These are phyloP conservation scores for Gossypium gossypioides DNA, from an alignment of 441 rosid genomes.

Conservation along the genomic window DNA sequence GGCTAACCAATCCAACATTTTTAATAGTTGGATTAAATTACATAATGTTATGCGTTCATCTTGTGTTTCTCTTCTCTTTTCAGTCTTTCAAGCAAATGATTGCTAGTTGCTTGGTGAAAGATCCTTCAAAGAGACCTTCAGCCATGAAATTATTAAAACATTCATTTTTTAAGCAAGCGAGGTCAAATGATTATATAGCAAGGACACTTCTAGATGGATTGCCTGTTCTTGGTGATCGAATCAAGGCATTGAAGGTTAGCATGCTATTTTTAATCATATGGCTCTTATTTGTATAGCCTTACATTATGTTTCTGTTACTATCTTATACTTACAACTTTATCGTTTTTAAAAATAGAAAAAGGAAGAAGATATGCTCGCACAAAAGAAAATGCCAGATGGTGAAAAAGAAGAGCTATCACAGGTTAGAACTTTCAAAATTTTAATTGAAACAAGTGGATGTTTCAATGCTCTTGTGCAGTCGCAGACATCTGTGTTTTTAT, in stretches of 20 bases:
- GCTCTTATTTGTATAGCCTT: conserved; percentile 5
- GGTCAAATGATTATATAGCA: conserved; percentile 74
- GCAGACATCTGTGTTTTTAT: background rate
- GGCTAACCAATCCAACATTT: background rate
- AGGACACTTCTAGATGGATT: conserved; percentile 75
- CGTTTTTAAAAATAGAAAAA: conserved; percentile 47
- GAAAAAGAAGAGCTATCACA: conserved; percentile 91
- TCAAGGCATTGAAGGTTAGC: conserved; percentile 70
- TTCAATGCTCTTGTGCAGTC: background rate
- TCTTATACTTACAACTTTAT: conserved; percentile 14
- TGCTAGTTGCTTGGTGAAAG: conserved; percentile 96
- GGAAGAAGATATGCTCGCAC: conserved; percentile 98
- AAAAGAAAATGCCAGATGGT: conserved; percentile 95
- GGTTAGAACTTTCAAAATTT: conserved; percentile 31
- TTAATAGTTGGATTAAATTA: background rate
- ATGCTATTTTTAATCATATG: background rate
- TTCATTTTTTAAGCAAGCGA: conserved; percentile 88
- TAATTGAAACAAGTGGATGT: background rate
- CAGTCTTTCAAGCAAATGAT: conserved; percentile 98
- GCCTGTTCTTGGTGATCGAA: conserved; percentile 87
- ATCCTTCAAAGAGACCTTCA: conserved; percentile 87
- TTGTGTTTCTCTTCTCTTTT: conserved; percentile 14
- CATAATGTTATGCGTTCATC: background rate
- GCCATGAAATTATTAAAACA: conserved; percentile 74
- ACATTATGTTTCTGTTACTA: conserved; percentile 4